Percentiles rank a stretch among this genome's conserved stretches.
Evolutionary conservation across 441 rosid genomes (phyloP).

Genomic region (Populus tomentosa): DNA sequence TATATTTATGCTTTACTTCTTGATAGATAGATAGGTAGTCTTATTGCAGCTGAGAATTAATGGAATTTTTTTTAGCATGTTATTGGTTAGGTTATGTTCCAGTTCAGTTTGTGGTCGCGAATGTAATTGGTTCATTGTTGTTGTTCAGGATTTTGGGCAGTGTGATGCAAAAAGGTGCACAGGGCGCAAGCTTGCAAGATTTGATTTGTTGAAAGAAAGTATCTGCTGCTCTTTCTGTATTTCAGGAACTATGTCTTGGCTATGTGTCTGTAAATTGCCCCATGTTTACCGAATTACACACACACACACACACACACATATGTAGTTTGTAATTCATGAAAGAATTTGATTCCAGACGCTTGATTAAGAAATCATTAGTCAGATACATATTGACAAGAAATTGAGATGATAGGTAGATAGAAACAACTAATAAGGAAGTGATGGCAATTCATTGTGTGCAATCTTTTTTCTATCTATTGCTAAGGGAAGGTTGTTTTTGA

Average conservation of each 20-base stretch:
- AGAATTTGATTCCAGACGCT: background rate
- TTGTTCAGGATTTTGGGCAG: conserved; percentile 86
- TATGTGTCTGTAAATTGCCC: background rate
- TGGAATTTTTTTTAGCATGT: background rate
- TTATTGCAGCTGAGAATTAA: background rate
- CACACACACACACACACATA: no score
- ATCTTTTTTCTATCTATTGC: background rate
- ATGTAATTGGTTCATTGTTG: conserved; percentile 13
- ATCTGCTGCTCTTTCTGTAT: background rate
- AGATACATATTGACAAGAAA: background rate
- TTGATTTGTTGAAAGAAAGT: conserved; percentile 82
- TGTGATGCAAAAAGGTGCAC: conserved; percentile 98
- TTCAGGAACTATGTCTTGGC: background rate
- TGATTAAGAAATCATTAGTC: background rate
- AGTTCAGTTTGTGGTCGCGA: background rate
- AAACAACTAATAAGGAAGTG: background rate
- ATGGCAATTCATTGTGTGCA: background rate
- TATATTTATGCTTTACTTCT: background rate
- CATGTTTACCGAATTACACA: background rate
- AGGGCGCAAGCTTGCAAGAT: conserved; percentile 92
- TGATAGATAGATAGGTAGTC: no score
- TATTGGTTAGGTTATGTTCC: background rate
- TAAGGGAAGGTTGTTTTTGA: background rate
- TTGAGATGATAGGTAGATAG: background rate
- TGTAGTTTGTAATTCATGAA: background rate